Evolutionary conservation across 306 rosid species (phyloP).

Genomic region (Cucumis melo): DNA sequence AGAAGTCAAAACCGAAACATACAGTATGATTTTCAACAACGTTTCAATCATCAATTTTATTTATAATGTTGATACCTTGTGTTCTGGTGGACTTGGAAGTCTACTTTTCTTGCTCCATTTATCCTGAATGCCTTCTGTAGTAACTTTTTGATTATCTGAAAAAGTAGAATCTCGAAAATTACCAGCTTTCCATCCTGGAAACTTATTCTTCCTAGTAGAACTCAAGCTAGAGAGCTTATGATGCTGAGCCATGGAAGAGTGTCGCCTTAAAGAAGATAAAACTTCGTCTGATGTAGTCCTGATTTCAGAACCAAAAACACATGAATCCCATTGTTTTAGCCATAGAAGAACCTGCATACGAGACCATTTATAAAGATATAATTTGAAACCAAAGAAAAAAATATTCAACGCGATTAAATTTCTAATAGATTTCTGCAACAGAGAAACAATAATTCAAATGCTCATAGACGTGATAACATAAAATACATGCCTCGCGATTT

Average conservation of each 20-base stretch:
- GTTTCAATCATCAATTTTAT: background rate
- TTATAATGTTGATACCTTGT: conserved; percentile 37
- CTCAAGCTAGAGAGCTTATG: conserved; percentile 37
- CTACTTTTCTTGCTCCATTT: conserved; percentile 28
- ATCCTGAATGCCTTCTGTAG: conserved; percentile 36
- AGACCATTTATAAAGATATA: conserved; percentile 6
- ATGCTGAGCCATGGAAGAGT: conserved; percentile 56
- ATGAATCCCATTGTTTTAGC: conserved; percentile 92
- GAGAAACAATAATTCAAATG: background rate
- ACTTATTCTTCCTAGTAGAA: conserved; percentile 36
- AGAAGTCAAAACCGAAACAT: background rate
- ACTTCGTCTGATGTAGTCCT: conserved; percentile 77
- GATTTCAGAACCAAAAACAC: conserved; percentile 80
- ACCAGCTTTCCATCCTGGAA: conserved; percentile 33
- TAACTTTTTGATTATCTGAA: conserved; percentile 19
- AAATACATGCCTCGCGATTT: conserved; percentile 69
- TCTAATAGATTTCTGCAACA: background rate
- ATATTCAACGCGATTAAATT: conserved; percentile 1
- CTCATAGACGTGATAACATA: background rate
- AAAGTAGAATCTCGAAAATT: conserved; percentile 24
- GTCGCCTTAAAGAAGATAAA: conserved; percentile 74
- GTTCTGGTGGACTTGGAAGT: conserved; percentile 59
- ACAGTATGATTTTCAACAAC: background rate
- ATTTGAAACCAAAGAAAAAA: conserved; percentile 6
- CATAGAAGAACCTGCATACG: conserved; percentile 68